These are phyloP conservation scores for Phytopythium vexans DNA, from an alignment of 352 stramenopile genomes.

Conservation along the genomic window DNA sequence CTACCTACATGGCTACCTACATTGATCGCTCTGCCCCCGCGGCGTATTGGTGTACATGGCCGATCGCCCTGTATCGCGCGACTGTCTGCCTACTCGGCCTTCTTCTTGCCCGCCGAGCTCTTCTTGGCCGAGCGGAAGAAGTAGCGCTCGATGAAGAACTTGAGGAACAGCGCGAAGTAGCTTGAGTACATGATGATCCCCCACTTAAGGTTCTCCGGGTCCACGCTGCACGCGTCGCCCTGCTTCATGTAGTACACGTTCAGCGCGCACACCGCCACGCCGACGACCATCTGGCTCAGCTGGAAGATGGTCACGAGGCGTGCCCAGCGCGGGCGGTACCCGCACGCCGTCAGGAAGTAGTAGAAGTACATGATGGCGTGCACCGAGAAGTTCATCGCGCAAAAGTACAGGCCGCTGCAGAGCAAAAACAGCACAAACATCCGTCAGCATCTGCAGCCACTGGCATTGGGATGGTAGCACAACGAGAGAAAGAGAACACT, in stretches of 20 bases:
- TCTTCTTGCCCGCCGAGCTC: slow-evolving; percentile 24
- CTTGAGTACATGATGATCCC: slow-evolving; percentile 93
- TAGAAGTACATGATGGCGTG: slow-evolving; percentile 98
- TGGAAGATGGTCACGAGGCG: slow-evolving; percentile 89
- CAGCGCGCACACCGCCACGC: slow-evolving; percentile 62
- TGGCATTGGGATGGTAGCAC: background rate
- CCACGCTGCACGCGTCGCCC: slow-evolving; percentile 62
- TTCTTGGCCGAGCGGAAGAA: slow-evolving; percentile 52
- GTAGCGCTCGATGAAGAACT: slow-evolving; percentile 91
- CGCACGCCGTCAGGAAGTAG: slow-evolving; percentile 90
- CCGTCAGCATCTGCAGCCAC: slow-evolving; percentile 1
- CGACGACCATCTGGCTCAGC: slow-evolving; percentile 87
- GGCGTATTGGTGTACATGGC: background rate
- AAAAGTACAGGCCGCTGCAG: slow-evolving; percentile 93
- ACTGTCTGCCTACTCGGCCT: slow-evolving; percentile 19
- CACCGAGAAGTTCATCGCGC: slow-evolving; percentile 98
- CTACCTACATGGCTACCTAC: slow-evolving; percentile 5
- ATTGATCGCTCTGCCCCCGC: background rate
- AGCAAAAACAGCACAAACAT: background rate
- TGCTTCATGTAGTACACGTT: slow-evolving; percentile 82
- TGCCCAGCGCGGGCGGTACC: slow-evolving; percentile 72
- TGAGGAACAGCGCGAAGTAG: slow-evolving; percentile 92
- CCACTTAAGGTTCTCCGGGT: slow-evolving; percentile 85
- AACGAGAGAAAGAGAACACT: slow-evolving; percentile 15
- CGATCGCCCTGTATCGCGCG: too few relatives aligned